These are phyloP conservation scores for Platismatia glauca DNA, from an alignment of 495 filamentous ascomycete genomes.

Conservation along the genomic window DNA sequence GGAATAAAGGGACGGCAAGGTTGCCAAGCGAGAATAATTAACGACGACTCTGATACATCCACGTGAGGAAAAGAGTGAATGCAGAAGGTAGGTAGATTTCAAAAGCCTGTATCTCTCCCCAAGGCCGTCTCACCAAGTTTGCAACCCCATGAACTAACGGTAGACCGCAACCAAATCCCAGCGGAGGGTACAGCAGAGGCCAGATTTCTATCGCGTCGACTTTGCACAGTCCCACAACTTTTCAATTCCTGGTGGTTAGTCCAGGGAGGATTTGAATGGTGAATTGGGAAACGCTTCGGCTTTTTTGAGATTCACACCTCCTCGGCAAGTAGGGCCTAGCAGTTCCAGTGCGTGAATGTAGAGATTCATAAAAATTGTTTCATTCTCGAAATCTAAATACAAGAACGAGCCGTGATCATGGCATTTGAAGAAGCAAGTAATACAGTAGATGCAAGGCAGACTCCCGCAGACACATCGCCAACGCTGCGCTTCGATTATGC, in stretches of 20 bases:
- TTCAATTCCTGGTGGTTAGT: background rate
- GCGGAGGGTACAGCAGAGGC: background rate
- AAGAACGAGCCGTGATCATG: background rate
- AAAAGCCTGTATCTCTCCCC: background rate
- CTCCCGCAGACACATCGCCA: background rate
- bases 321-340: constrained; percentile 14
- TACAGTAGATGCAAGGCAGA: background rate
- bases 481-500: background rate
- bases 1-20: background rate
- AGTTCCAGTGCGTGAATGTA: constrained; percentile 1
- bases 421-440: background rate
- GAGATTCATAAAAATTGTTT: constrained; percentile 9
- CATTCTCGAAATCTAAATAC: constrained; percentile 16
- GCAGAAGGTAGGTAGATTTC: background rate
- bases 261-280: background rate
- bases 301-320: background rate
- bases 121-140: background rate
- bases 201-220: background rate
- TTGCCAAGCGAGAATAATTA: background rate
- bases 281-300: background rate
- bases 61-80: background rate
- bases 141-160: background rate
- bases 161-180: background rate
- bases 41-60: background rate
- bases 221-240: background rate